Evolutionary conservation across 164 flowering plant genomes (phyloP), one percentile per base, ranked within the genome.

Genomic region (Vitis cinerea): DNA sequence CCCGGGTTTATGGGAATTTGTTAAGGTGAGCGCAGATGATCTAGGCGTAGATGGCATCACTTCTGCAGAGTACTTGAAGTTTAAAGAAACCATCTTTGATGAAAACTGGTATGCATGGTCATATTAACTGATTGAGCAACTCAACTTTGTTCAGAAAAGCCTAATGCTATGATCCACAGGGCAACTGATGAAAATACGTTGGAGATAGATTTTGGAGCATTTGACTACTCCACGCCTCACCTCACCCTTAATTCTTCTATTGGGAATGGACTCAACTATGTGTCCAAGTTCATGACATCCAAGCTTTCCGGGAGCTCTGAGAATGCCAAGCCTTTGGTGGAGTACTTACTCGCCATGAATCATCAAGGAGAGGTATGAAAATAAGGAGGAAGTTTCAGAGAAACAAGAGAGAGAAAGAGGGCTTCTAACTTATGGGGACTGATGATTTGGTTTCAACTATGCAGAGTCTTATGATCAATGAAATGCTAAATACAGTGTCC

Each of bases 1-100:
- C 78, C 99, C 98, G 8, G 99, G 99, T 19, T 85, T 81, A 65
- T 93, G 97, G 98, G 97, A 93, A 64, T 89, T 60, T 64, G 90
- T 96, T 15, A 90, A 83, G 75, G 98, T 96, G 71, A 82, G 83
- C 31, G 74, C 95, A 10, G 83, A 85, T 47, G 90, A 88, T 82
- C 83, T 96, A 17, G 55, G 78, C 0, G 94, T 90, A 0, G 89
- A 89, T 0, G 88, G 79, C 4, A 82, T 93, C 44, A 81, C 85
- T 8, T 75, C 76, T 61, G 63, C 87, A 2, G 97, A 93, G 19
- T 96, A 85, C 83, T 79, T 96, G 87, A 87, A 87, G 67, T 85
- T 80, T 80, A 95, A 94, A 70, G 99, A 94, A 75, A 75, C 50
- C 53, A 72, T 90, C 57, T 82, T 77, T 16, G 96, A 94, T 50